Evolutionary conservation across 192 early-diverging fungal genomes (phyloP).

Genomic region (Chytriomyces confervae): DNA sequence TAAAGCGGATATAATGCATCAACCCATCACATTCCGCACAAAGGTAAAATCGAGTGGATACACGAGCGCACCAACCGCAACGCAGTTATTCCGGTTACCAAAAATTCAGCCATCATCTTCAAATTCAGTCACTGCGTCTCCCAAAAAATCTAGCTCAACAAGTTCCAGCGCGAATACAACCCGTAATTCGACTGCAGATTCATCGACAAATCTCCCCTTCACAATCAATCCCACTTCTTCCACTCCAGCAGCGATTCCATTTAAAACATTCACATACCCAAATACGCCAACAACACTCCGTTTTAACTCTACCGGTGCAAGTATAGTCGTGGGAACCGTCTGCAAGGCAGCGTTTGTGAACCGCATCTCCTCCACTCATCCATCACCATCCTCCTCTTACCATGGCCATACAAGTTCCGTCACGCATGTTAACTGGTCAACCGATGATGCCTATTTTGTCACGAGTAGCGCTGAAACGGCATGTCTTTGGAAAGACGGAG

Average conservation of each 20-base stretch:
- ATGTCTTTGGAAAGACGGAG: conserved; percentile 37
- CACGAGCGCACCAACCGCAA: conserved; percentile 29
- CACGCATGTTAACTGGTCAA: conserved; percentile 35
- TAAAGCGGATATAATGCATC: conserved; percentile 24
- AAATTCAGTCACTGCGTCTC: not conserved
- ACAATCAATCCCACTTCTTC: not conserved
- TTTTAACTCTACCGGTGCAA: conserved; percentile 26
- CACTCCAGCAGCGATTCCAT: not conserved
- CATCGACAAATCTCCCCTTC: not conserved
- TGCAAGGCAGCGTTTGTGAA: conserved; percentile 34
- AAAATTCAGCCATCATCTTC: conserved; percentile 11
- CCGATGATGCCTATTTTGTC: not conserved
- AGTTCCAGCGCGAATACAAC: conserved; percentile 1
- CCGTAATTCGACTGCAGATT: not conserved
- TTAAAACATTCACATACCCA: conserved; percentile 28
- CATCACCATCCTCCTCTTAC: conserved; percentile 6
- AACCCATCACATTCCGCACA: conserved; percentile 52
- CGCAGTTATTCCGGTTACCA: conserved; percentile 34
- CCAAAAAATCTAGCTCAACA: not conserved
- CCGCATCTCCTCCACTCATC: not conserved
- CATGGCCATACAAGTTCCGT: conserved; percentile 37
- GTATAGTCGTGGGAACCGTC: conserved; percentile 33
- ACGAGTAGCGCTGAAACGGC: conserved; percentile 31
- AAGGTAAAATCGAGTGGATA: conserved; percentile 55
- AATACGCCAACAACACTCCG: conserved; percentile 34